Conservation (phyloP, 352 stramenopile species). For the Phytopythium cucurbitacearum region DNA sequence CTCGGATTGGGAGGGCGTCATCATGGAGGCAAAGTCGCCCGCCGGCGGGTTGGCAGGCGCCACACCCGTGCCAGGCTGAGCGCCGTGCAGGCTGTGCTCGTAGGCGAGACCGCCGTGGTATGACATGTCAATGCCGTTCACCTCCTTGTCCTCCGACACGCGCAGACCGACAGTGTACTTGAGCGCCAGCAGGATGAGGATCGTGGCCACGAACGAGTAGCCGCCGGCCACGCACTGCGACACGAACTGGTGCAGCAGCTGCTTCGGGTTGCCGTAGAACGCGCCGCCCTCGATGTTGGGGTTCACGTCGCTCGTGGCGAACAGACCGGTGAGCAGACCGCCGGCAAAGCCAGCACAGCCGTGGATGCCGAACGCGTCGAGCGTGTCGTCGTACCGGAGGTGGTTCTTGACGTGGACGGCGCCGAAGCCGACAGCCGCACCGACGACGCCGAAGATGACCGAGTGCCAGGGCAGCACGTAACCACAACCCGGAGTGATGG, state of each 20-base stretch:
- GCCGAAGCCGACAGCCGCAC: conserved; percentile 43
- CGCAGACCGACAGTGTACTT: conserved; percentile 69
- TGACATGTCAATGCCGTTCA: conserved; percentile 72
- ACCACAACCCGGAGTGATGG: conserved; percentile 65
- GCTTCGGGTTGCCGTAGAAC: conserved; percentile 43
- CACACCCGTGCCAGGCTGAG: too few species aligned
- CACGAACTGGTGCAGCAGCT: conserved; percentile 52
- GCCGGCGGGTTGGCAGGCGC: too few species aligned
- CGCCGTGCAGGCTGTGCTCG: conserved; percentile 35
- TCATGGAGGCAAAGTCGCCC: too few species aligned
- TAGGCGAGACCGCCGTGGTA: conserved; percentile 75
- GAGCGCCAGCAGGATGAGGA: conserved; percentile 65
- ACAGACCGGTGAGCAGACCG: conserved; percentile 63
- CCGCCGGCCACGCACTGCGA: conserved; percentile 50
- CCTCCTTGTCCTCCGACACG: conserved; percentile 74
- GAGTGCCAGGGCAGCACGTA: conserved; percentile 70
- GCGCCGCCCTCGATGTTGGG: conserved; percentile 46
- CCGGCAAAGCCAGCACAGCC: conserved; percentile 58
- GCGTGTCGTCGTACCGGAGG: conserved; percentile 72
- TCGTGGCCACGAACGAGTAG: conserved; percentile 66
- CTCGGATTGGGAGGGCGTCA: too few species aligned
- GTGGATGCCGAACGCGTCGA: conserved; percentile 81
- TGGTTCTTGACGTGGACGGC: conserved; percentile 61
- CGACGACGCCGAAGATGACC: conserved; percentile 67
- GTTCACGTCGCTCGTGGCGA: conserved; percentile 54